Evolutionary conservation across 768 basidiomycete species (phyloP), one percentile per base, ranked within the genome.

Genomic region (Krasilnikovozyma curviuscula): DNA sequence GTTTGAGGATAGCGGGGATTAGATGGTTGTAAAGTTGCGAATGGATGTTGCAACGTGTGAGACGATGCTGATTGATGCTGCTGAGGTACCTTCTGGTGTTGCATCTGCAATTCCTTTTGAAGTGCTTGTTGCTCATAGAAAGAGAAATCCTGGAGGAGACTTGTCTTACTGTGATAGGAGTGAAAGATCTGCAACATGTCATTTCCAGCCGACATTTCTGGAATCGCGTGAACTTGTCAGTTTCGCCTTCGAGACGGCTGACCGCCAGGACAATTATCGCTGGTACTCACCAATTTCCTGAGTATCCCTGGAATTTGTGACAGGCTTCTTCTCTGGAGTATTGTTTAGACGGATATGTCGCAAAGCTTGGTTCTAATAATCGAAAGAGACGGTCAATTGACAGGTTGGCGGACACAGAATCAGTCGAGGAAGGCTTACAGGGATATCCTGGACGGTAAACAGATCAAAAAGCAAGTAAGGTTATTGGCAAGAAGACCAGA

Each of bases 121-220:
- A n/a, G n/a, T n/a, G n/a, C n/a, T n/a, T n/a, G n/a, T n/a, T n/a
- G 35, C 55, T 64, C 63, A 50, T 65, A 64, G 42, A 59, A 65
- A 8, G 59, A 57, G 50, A 61, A 64, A 37, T 93, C 89, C 61
- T 95, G 88, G 29, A 95, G 68, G 30, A 95, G 69, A 7, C 86
- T 88, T 2, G 93, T 97, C 58, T 85, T 76, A 7, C 48, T 56
- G 34, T 59, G 57, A 61, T 93, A 89, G 1, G 80, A 79, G 54
- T 84, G 76, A 72, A 97, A 91, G 59, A 97, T 97, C 40, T 82
- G 75, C 31, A 98, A 72, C 78, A 97, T 91, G 63, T 97, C 91
- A 62, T 83, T 79, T 0, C 93, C 93, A 18, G 88, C 89, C n/a
- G n/a, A n/a, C n/a, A n/a, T n/a, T 57, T 97, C 91, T 24, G 86